A percentile compares a stretch with the other conserved stretches of the same genome.
phyloP scores from a whole-genome alignment of 805 yeast genomes.

The Candida odintsovae region DNA sequence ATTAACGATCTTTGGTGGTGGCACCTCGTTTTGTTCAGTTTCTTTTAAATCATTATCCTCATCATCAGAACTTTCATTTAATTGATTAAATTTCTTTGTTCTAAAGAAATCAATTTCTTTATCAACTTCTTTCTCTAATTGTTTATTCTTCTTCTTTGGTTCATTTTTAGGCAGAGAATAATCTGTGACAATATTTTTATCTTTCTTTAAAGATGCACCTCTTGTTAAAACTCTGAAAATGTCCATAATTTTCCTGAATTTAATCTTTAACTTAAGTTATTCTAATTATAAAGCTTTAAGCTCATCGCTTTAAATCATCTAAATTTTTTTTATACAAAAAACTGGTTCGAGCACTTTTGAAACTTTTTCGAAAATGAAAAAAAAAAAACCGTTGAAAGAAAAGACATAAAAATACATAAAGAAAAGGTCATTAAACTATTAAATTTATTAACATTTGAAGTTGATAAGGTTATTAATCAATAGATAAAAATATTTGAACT shows the following conservation, averaged over 20 bases:
- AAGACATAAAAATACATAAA: too few relatives aligned
- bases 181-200: constrained; percentile 27
- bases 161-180: constrained; percentile 22
- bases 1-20: constrained; percentile 40
- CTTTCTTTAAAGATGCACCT: constrained; percentile 75
- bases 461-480: too few relatives aligned
- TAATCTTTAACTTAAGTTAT: too few relatives aligned
- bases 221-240: constrained; percentile 78
- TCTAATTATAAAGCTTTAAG: neutral
- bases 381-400: too few relatives aligned
- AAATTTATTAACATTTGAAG: too few relatives aligned
- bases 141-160: constrained; percentile 28
- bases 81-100: constrained; percentile 34
- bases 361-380: too few relatives aligned
- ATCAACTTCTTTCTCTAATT: constrained; percentile 46
- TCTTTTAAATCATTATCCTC: constrained; percentile 28
- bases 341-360: neutral
- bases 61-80: constrained; percentile 22
- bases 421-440: too few relatives aligned
- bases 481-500: too few relatives aligned
- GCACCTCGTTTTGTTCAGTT: constrained; percentile 8
- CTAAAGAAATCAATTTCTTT: constrained; percentile 82
- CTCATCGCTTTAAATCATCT: constrained; percentile 7
- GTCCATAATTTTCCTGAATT: constrained; percentile 72
- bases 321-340: neutral